phyloP scores from a whole-genome alignment of 2,329 filamentous ascomycete genomes.

The Arthrinium puccinioides region DNA sequence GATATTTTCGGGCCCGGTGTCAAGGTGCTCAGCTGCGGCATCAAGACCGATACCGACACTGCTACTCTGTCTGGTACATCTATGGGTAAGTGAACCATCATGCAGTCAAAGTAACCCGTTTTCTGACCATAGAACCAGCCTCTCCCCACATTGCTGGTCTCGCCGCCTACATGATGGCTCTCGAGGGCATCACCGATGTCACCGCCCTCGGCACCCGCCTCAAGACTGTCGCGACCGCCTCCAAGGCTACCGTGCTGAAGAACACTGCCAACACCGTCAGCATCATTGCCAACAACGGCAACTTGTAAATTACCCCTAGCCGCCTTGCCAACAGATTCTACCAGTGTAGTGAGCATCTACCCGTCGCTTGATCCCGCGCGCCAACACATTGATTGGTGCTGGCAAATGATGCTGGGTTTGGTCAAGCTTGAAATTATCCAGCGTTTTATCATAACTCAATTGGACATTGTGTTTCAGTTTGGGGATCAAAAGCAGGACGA shows the following conservation, averaged over 20 bases:
- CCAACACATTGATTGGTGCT: too few relatives aligned
- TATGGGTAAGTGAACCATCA: slow-evolving; percentile 35
- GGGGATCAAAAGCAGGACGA: too few relatives aligned
- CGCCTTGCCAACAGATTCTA: background rate
- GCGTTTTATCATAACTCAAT: too few relatives aligned
- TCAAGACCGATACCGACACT: slow-evolving; percentile 37
- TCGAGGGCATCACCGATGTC: slow-evolving; percentile 41
- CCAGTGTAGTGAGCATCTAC: background rate
- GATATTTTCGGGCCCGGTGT: slow-evolving; percentile 52
- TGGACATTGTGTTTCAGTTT: too few relatives aligned
- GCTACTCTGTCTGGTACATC: slow-evolving; percentile 45
- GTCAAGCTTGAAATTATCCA: too few relatives aligned
- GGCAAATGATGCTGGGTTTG: too few relatives aligned
- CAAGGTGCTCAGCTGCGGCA: slow-evolving; percentile 44
- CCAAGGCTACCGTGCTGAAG: slow-evolving; percentile 34
- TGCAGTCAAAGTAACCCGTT: background rate
- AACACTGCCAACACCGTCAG: slow-evolving; percentile 39
- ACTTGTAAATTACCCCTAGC: slow-evolving; percentile 2
- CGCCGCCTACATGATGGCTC: slow-evolving; percentile 58
- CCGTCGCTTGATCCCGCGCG: too few relatives aligned
- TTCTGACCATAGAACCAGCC: slow-evolving; percentile 31
- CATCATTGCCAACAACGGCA: slow-evolving; percentile 52
- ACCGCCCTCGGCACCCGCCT: slow-evolving; percentile 39
- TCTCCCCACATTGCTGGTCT: slow-evolving; percentile 61
- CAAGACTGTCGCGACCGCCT: slow-evolving; percentile 41